Conservation (phyloP, 441 rosid genomes). For the Capsella rubella region DNA sequence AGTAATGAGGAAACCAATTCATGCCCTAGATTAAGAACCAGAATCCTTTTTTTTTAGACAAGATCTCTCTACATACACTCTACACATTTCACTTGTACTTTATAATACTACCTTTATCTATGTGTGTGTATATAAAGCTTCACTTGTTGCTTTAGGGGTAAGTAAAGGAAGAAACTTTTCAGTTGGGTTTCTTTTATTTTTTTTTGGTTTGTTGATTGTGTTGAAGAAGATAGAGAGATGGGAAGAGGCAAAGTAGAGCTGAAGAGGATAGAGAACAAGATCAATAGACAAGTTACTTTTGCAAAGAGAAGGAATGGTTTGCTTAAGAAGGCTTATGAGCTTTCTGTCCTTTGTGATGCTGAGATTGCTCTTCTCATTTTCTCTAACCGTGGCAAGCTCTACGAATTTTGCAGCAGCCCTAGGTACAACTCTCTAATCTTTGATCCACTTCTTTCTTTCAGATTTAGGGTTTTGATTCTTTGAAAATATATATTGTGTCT, state of each 20-base stretch:
- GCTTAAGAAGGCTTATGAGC: constrained; percentile 93
- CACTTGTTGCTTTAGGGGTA: constrained; percentile 14
- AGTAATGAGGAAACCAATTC: constrained; percentile 34
- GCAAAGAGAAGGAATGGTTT: constrained; percentile 92
- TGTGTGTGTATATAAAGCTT: constrained; percentile 31
- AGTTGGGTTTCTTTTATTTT: constrained; percentile 1
- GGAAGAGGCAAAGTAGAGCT: constrained; percentile 93
- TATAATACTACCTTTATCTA: constrained; percentile 16
- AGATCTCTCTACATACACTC: constrained; percentile 27
- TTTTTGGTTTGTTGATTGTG: constrained; percentile 37
- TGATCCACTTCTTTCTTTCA: not conserved
- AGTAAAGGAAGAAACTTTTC: constrained; percentile 21
- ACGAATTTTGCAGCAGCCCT: constrained; percentile 83
- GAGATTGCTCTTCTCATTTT: constrained; percentile 90
- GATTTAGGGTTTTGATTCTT: constrained; percentile 25
- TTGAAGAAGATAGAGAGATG: too few relatives aligned
- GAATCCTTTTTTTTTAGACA: constrained; percentile 33
- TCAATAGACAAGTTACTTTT: constrained; percentile 86
- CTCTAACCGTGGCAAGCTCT: constrained; percentile 91
- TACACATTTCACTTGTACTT: constrained; percentile 1
- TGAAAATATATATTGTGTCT: not conserved
- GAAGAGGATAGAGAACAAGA: constrained; percentile 94
- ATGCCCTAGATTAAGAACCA: constrained; percentile 45
- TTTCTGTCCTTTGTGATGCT: constrained; percentile 87
- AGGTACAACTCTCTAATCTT: constrained; percentile 50